Conservation (phyloP, 495 filamentous ascomycete genomes). For the Aspergillus conjunctus region DNA sequence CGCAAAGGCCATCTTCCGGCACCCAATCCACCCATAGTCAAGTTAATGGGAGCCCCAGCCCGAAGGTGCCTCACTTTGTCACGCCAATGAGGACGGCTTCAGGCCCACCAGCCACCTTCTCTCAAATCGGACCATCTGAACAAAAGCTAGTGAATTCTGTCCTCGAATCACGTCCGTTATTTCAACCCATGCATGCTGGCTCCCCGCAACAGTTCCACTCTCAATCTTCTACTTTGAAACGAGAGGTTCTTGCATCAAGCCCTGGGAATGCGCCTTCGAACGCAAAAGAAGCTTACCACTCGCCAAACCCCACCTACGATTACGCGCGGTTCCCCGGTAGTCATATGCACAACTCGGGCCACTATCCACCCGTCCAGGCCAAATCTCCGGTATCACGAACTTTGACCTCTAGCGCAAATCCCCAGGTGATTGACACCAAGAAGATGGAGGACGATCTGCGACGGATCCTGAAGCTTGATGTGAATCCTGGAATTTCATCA, state of each 20-base stretch:
- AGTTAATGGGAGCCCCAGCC: conserved; percentile 16
- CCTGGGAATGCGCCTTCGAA: conserved; percentile 15
- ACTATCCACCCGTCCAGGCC: conserved; percentile 29
- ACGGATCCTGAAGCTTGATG: conserved; percentile 55
- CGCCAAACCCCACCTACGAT: conserved; percentile 15
- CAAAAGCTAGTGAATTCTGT: conserved; percentile 6
- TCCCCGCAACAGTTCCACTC: conserved; percentile 25
- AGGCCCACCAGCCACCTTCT: conserved; percentile 35
- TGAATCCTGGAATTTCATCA: conserved; percentile 31
- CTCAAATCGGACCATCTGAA: conserved; percentile 19
- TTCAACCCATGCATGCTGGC: conserved; percentile 21
- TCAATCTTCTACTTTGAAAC: conserved; percentile 30
- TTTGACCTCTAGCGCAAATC: conserved; percentile 29
- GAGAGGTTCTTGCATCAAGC: conserved; percentile 28
- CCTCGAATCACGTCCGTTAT: conserved; percentile 21
- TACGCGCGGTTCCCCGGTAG: conserved; percentile 14
- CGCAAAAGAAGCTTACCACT: conserved; percentile 15
- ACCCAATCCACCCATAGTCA: conserved; percentile 27
- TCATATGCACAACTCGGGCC: conserved; percentile 19
- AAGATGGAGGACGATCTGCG: conserved; percentile 58
- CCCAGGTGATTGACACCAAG: conserved; percentile 41
- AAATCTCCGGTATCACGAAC: conserved; percentile 30
- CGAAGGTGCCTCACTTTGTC: conserved; percentile 38
- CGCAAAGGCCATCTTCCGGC: conserved; percentile 41
- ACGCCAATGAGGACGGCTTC: conserved; percentile 42